A percentile compares a stretch with the other conserved stretches of the same genome.
These are phyloP conservation scores for Pezicula neosporulosa DNA, from an alignment of 2,329 filamentous ascomycete genomes.

Conservation along the genomic window DNA sequence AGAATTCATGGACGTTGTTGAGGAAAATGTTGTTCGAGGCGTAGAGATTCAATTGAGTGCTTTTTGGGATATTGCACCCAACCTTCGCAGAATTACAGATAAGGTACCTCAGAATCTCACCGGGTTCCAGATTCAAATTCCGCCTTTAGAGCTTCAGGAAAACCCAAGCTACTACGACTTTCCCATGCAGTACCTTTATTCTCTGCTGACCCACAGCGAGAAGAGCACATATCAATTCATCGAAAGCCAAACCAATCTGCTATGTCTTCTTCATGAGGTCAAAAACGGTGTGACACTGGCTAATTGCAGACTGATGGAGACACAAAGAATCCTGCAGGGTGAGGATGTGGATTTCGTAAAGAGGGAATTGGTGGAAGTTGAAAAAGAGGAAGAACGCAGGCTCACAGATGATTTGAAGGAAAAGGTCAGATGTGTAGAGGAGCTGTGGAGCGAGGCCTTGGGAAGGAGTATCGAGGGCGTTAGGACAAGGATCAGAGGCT, in stretches of 20 bases:
- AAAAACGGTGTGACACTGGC: conserved; percentile 74
- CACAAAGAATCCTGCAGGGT: conserved; percentile 44
- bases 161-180: conserved; percentile 78
- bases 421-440: conserved; percentile 85
- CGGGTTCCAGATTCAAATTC: conserved; percentile 71
- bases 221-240: conserved; percentile 97
- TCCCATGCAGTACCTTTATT: conserved; percentile 88
- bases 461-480: conserved; percentile 71
- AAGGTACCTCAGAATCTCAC: conserved; percentile 64
- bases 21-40: conserved; percentile 80
- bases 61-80: conserved; percentile 96
- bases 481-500: conserved; percentile 70
- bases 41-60: conserved; percentile 89
- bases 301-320: conserved; percentile 63
- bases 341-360: conserved; percentile 36
- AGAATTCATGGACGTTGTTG: conserved; percentile 74
- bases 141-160: conserved; percentile 75
- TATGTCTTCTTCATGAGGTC: conserved; percentile 88
- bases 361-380: conserved; percentile 50
- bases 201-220: conserved; percentile 79
- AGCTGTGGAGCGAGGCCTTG: conserved; percentile 86
- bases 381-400: conserved; percentile 62
- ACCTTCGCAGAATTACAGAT: conserved; percentile 72
- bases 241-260: conserved; percentile 85
- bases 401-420: conserved; percentile 89